phyloP scores from a whole-genome alignment of 768 basidiomycete genomes.

The Gloeostereum incarnatum region DNA sequence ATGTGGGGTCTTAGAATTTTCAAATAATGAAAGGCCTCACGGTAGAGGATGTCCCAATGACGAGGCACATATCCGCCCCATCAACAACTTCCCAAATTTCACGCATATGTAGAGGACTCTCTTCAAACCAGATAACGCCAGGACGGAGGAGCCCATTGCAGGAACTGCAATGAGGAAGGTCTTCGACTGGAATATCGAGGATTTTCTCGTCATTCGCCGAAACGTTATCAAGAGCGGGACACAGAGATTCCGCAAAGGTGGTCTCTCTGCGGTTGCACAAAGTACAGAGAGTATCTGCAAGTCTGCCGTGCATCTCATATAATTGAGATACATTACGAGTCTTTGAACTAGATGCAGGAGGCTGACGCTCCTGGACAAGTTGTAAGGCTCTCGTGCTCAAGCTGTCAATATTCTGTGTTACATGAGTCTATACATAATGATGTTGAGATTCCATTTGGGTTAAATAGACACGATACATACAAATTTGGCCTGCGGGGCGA shows the following conservation, averaged over 20 bases:
- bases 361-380: constrained; percentile 5
- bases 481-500: too few relatives aligned
- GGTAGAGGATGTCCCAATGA: constrained; percentile 27
- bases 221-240: constrained; percentile 4
- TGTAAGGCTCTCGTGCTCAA: constrained; percentile 22
- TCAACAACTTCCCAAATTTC: constrained; percentile 18
- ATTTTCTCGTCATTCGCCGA: constrained; percentile 3
- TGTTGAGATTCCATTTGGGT: too few relatives aligned
- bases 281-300: constrained; percentile 29
- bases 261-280: constrained; percentile 8
- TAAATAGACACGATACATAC: too few relatives aligned
- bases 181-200: constrained; percentile 12
- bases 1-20: too few relatives aligned
- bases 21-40: too few relatives aligned
- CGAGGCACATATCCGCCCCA: constrained; percentile 21
- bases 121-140: constrained; percentile 32
- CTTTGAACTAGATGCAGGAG: constrained; percentile 7
- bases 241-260: too few relatives aligned
- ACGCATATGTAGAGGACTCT: constrained; percentile 17
- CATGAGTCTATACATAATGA: too few relatives aligned
- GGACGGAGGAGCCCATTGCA: constrained; percentile 24
- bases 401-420: constrained; percentile 36
- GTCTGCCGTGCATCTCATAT: constrained; percentile 38
- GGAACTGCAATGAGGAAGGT: constrained; percentile 18
- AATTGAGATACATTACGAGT: constrained; percentile 6